A percentile compares a stretch with the other conserved stretches of the same genome.
phyloP scores from a whole-genome alignment of 129 eudicot genomes.

The Ambrosia trifida region DNA sequence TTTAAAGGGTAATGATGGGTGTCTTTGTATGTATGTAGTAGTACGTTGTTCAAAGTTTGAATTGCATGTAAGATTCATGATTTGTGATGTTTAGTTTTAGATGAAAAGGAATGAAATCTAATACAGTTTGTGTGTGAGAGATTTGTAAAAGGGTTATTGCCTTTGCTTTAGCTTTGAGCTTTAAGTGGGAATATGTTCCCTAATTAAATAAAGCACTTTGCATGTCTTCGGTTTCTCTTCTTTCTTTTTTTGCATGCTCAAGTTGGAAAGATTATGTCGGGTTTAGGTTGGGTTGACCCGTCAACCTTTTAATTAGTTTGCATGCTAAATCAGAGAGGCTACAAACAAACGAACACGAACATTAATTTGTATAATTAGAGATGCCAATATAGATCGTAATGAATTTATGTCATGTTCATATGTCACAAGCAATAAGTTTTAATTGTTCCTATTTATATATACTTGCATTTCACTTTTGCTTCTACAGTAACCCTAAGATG shows the following conservation, averaged over 20 bases:
- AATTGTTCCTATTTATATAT: too few species aligned
- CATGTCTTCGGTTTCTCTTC: conserved; percentile 27
- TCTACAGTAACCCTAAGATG: too few species aligned
- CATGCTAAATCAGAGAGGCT: neutral
- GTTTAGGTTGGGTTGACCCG: neutral
- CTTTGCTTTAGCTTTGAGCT: conserved; percentile 48
- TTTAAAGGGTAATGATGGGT: conserved; percentile 26
- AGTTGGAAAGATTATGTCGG: neutral
- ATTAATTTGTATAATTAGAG: too few species aligned
- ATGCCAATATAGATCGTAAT: too few species aligned
- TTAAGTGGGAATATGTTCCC: conserved; percentile 43
- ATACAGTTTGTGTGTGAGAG: conserved; percentile 28
- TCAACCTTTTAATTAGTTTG: too few species aligned
- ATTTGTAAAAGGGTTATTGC: conserved; percentile 31
- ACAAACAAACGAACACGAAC: too few species aligned
- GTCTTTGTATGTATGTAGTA: conserved; percentile 26
- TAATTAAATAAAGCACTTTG: conserved; percentile 37
- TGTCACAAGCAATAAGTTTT: too few species aligned
- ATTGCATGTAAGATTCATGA: conserved; percentile 37
- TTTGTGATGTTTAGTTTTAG: conserved; percentile 34
- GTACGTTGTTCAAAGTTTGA: conserved; percentile 43
- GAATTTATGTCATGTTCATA: too few species aligned
- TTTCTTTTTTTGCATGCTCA: conserved; percentile 27
- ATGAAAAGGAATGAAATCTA: conserved; percentile 41
- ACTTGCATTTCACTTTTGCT: too few species aligned